These are phyloP conservation scores for Melocanna baccifera DNA, from an alignment of 176 grass and related monocot genomes.

Conservation along the genomic window DNA sequence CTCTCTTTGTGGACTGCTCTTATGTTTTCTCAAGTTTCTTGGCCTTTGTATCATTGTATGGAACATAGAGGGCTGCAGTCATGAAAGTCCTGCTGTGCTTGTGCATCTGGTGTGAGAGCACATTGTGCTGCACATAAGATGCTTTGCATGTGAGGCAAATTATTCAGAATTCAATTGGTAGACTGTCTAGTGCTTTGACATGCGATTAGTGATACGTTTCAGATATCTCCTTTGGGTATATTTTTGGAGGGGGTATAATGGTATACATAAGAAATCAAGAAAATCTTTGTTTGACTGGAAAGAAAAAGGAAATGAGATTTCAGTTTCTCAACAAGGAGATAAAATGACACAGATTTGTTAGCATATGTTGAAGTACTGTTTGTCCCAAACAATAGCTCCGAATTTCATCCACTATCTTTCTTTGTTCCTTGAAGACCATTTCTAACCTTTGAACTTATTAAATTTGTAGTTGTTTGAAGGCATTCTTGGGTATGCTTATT, in stretches of 20 bases:
- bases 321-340: not conserved
- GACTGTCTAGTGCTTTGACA: not conserved
- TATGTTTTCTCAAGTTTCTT: not conserved
- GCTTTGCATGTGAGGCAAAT: not conserved
- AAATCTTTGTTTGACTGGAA: not conserved
- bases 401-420: not conserved
- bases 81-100: not conserved
- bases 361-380: not conserved
- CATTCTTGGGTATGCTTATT: not conserved
- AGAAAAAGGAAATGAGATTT: not conserved
- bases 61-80: not conserved
- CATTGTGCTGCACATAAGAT: not conserved
- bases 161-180: not conserved
- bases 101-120: not conserved
- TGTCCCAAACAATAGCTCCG: not conserved
- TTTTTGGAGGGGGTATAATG: not conserved
- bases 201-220: not conserved
- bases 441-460: not conserved
- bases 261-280: not conserved
- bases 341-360: not conserved
- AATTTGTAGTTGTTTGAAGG: not conserved
- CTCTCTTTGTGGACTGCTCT: not conserved
- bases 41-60: not conserved
- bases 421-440: not conserved
- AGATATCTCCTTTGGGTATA: not conserved